Percentiles rank a stretch among this genome's conserved stretches.
Evolutionary conservation across 768 basidiomycete species (phyloP).

Genomic region (Lentinula raphanica): DNA sequence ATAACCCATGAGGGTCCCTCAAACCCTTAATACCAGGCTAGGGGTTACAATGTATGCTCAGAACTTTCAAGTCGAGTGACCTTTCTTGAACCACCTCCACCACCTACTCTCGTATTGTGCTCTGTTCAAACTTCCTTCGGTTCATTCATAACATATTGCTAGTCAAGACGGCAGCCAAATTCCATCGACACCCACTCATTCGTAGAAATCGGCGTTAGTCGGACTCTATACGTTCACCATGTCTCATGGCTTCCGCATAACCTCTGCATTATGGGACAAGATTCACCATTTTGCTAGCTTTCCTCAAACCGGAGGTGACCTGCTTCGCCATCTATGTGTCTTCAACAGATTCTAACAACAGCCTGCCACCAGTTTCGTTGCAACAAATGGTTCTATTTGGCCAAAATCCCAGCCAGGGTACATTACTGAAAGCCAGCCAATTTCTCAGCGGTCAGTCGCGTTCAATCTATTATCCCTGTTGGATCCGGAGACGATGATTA

Average conservation of each 20-base stretch:
- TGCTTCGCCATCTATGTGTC: conserved; percentile 18
- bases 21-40: too few species aligned
- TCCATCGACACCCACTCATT: background rate
- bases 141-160: background rate
- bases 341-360: background rate
- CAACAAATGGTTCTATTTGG: conserved; percentile 99
- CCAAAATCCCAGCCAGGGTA: conserved; percentile 93
- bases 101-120: background rate
- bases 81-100: background rate
- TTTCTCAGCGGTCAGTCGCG: conserved; percentile 64
- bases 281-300: conserved; percentile 90
- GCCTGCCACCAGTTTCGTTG: conserved; percentile 61
- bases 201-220: background rate
- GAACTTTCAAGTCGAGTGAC: background rate
- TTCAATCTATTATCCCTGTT: background rate
- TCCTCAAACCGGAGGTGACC: conserved; percentile 87
- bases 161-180: background rate
- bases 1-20: too few species aligned
- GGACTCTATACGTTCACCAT: conserved; percentile 22
- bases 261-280: conserved; percentile 78
- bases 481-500: background rate
- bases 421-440: conserved; percentile 85
- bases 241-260: conserved; percentile 68
- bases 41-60: too few species aligned
- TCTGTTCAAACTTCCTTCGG: background rate